Evolutionary conservation across 345 rosid genomes (phyloP), one percentile per base, ranked within the genome.

Genomic region (Excoecaria cochinchinensis): DNA sequence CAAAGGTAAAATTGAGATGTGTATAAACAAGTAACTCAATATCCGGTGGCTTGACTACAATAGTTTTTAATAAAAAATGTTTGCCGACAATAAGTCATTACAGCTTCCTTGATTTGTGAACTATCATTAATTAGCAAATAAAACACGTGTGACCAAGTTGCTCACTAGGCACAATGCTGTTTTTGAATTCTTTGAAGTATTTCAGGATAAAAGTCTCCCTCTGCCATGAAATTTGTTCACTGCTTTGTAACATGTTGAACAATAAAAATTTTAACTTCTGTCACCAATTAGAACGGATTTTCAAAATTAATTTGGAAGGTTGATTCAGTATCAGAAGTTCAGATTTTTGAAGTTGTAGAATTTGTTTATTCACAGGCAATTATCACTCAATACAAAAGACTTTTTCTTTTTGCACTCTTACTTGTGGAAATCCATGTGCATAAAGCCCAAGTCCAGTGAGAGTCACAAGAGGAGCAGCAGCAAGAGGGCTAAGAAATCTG

Each of bases 391-490:
- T 22, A 46, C 12, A 36, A 9, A 17, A 71, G 76, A 60, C 50
- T 16, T 9, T 51, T 59, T 31, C 60, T n/a, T n/a, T 53, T 6
- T 72, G 74, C 6, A 21, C n/a, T 58, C 74, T 84, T 85, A 89
- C 98, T 85, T 84, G 87, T 63, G 99, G 96, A 79, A 95, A 95
- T 4, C 95, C 94, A 38, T 47, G 85, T 2, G 82, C 85, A 55
- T 83, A 87, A 5, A 92, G 92, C 72, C 99, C 98, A 38, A 92
- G 88, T 24, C 91, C 98, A 11, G 95, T 91, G 68, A 95, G 97
- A 85, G 87, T 85, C 40, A 91, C 96, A 36, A 91, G 86, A 72
- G 99, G 99, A 81, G 82, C 87, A 39, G 90, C 93, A 9, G 99
- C 88, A 44, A 92, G 89, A 69, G 98, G 99, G 74, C 82, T 82